These are phyloP conservation scores for Chlorella sp. DNA, from an alignment of 139 green algal species.

Conservation along the genomic window DNA sequence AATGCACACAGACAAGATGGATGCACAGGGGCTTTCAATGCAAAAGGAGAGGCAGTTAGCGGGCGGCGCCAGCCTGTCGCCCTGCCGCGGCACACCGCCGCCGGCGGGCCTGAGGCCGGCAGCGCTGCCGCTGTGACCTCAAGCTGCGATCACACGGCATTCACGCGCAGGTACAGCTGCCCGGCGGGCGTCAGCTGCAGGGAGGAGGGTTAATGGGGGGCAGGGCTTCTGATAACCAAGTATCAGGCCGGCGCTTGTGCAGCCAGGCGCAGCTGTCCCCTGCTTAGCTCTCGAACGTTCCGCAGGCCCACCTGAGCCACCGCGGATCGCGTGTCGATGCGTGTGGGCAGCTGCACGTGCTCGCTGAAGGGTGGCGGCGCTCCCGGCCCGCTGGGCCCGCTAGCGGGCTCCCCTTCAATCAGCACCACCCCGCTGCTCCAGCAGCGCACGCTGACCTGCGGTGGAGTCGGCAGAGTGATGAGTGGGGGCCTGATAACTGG, in stretches of 20 bases:
- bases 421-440: slow-evolving; percentile 14
- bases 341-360: slow-evolving; percentile 7
- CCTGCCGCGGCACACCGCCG: no score
- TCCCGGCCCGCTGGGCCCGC: background rate
- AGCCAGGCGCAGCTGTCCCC: no score
- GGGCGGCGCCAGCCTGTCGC: background rate
- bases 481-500: background rate
- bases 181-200: background rate
- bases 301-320: background rate
- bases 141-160: background rate
- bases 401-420: background rate
- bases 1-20: no score
- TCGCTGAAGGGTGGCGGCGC: background rate
- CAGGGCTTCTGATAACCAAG: no score
- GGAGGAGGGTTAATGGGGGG: no score
- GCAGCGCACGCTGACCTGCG: slow-evolving; percentile 29
- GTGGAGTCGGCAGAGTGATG: background rate
- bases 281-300: no score
- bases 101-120: background rate
- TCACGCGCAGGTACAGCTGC: slow-evolving; percentile 14
- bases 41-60: background rate
- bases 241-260: no score
- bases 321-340: background rate
- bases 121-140: no score
- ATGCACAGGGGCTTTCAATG: no score